phyloP scores from a whole-genome alignment of 345 rosid species.

The Eucalyptus tenuipes region DNA sequence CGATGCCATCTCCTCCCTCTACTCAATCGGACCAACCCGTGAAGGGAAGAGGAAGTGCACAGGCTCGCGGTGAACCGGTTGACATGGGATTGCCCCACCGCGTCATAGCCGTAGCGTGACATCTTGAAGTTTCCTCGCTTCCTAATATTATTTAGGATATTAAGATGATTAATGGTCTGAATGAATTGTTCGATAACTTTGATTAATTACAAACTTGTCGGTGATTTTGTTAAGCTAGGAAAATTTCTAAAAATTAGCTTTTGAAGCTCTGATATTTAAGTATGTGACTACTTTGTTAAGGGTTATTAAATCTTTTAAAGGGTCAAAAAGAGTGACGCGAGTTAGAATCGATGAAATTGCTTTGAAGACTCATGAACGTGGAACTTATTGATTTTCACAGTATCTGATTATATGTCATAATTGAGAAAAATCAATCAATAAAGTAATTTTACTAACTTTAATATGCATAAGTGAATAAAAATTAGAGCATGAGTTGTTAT shows the following conservation, averaged over 20 bases:
- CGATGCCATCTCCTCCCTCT: background rate
- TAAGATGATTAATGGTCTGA: background rate
- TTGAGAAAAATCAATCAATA: background rate
- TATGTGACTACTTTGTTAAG: background rate
- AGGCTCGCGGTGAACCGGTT: background rate
- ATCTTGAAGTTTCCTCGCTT: no score
- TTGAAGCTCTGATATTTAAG: background rate
- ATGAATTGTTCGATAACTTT: background rate
- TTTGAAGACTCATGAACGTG: background rate
- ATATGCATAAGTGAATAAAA: background rate
- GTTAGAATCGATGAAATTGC: background rate
- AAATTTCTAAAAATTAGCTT: background rate
- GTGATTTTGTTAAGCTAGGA: background rate
- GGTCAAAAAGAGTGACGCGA: background rate
- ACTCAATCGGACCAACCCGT: background rate
- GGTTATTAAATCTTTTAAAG: background rate
- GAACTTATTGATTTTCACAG: background rate
- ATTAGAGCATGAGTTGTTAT: background rate
- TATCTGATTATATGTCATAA: background rate
- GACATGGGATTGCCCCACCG: background rate
- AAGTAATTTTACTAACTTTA: background rate
- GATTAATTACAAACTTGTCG: background rate
- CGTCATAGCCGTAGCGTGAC: rapidly evolving
- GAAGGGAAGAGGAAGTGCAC: background rate
- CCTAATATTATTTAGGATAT: background rate